Conservation (phyloP, 2,329 filamentous ascomycete species). For the Westerdykella sp. region DNA sequence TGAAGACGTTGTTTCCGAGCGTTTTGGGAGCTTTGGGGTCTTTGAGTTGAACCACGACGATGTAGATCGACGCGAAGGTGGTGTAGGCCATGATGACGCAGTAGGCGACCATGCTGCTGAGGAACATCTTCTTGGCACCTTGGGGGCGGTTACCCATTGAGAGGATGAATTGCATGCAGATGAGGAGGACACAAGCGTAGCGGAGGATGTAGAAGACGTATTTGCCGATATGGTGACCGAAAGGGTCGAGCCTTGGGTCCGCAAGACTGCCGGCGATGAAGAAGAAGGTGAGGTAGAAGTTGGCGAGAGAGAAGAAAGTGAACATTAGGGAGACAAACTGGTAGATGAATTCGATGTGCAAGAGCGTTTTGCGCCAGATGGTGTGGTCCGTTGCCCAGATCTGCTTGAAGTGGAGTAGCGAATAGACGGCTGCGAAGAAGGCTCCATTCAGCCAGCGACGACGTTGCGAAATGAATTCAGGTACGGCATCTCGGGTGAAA, state of each 20-base stretch:
- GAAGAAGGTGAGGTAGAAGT: conserved; percentile 98
- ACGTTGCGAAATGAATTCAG: conserved; percentile 95
- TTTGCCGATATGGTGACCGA: conserved; percentile 77
- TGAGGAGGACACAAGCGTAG: conserved; percentile 80
- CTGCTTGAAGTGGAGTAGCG: conserved; percentile 87
- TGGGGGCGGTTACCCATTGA: conserved; percentile 95
- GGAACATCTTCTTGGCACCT: conserved; percentile 85
- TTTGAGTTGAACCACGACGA: conserved; percentile 75
- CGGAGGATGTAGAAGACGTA: conserved; percentile 82
- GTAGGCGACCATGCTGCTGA: conserved; percentile 84
- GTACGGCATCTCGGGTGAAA: conserved; percentile 62
- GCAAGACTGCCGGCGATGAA: conserved; percentile 90
- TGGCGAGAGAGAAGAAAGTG: conserved; percentile 96
- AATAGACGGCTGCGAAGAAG: conserved; percentile 98
- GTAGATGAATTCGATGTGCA: conserved; percentile 94
- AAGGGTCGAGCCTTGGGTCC: conserved; percentile 76
- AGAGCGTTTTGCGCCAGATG: conserved; percentile 75
- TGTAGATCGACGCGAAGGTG: conserved; percentile 80
- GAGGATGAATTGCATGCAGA: conserved; percentile 91
- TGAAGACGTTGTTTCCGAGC: conserved; percentile 84
- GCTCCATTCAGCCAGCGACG: conserved; percentile 97
- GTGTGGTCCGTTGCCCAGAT: conserved; percentile 93
- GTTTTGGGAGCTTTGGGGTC: conserved; percentile 45
- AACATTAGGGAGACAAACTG: conserved; percentile 89
- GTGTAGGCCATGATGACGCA: conserved; percentile 94